Evolutionary conservation across 176 grass and related monocot genomes (phyloP).

Genomic region (Alopecurus myosuroides): DNA sequence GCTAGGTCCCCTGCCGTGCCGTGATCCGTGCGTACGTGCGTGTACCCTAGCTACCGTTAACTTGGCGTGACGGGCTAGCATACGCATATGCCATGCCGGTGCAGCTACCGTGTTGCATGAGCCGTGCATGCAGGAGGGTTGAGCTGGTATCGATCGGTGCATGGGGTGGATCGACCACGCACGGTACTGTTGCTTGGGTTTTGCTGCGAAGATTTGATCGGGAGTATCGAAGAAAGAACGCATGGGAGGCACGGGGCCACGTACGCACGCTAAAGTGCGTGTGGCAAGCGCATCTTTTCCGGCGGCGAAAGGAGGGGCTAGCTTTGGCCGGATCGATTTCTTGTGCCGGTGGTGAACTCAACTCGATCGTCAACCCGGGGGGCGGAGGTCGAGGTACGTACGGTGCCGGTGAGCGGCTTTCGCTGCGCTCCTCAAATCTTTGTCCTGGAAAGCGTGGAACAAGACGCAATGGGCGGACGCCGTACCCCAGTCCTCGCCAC

Average conservation of each 20-base stretch:
- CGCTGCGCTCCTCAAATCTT: conserved; percentile 9
- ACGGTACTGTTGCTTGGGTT: background rate
- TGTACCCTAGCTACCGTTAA: background rate
- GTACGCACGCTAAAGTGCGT: background rate
- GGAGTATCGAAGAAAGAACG: no score
- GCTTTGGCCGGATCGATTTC: background rate
- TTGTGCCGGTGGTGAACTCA: background rate
- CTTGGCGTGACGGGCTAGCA: conserved; percentile 30
- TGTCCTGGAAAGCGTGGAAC: conserved; percentile 33
- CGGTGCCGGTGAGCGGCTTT: background rate
- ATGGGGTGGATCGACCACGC: no score
- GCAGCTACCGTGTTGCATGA: no score
- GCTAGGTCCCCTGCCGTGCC: no score
- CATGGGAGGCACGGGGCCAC: no score
- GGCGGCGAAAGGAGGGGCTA: background rate
- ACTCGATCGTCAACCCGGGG: background rate
- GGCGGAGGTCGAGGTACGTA: background rate
- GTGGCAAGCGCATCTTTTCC: background rate
- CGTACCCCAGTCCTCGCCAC: background rate
- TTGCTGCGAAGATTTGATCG: background rate
- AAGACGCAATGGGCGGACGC: conserved; percentile 1
- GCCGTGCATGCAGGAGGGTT: no score
- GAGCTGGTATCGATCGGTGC: no score
- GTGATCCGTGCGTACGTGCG: conserved; percentile 10
- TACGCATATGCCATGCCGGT: no score